Base-by-base conservation (phyloP, 371 early-diverging fungal genomes). In the Actinomortierella ambigua region DNA sequence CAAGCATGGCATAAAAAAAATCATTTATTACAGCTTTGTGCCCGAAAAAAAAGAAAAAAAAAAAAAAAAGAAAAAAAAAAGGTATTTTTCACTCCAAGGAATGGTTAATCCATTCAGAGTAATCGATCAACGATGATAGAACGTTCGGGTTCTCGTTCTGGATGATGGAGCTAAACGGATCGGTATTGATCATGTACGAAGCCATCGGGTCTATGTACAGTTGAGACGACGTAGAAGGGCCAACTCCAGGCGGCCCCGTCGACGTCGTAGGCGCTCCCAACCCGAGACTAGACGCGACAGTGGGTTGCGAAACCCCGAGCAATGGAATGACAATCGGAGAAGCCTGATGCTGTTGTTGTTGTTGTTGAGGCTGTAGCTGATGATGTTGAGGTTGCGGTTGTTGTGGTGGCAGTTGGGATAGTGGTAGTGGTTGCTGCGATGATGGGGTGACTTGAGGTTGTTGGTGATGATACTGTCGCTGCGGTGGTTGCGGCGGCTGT, bases 71-170 rank as follows among this genome's bases (percentile, higher is more conserved):
- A 28, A 49, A 34, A n/a, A 3, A 27, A 28, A 23, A 4, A 40
- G 9, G 34, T 5, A 28, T 44, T 26, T 14, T 44, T 49, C 42
- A 62, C 40, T 73, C 67, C 28, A 69, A 34, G 8, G 64, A 60
- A 44, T 69, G 69, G 51, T 73, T 73, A 43, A 73, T 49, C 75
- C 75, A 73, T 42, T 73, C 75, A 8, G 75, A 73, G 27, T 73
- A 73, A 23, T 73, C 75, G 43, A 73, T 73, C 50, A 73, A 52
- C 26, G 75, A 73, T 20, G 75, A 73, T 17, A 73, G 44, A 8
- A 67, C 60, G 51, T 67, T 73, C 27, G 75, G 67, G 34, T 34
- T 34, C 54, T 73, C 75, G 24, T 63, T 67, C 61, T 73, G 75
- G 57, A 73, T 46, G 43, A 73, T 73, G 15, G 75, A 63, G 20